phyloP scores from a whole-genome alignment of 2,329 filamentous ascomycete genomes.

The Cytospora paraplurivora region DNA sequence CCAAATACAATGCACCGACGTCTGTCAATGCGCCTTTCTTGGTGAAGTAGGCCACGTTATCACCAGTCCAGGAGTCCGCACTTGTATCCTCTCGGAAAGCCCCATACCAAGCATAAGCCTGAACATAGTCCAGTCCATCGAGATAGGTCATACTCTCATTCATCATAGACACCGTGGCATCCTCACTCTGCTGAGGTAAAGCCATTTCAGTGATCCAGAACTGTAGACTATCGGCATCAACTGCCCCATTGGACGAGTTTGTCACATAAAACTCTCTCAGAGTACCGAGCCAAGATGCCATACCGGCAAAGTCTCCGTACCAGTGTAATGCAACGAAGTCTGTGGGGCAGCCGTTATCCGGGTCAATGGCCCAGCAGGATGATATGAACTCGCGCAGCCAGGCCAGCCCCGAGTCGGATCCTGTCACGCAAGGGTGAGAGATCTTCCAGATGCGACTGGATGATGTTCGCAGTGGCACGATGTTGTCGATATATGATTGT shows the following conservation, averaged over 20 bases:
- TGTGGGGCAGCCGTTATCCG: slow-evolving; percentile 40
- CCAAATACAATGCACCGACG: slow-evolving; percentile 43
- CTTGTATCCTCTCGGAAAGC: slow-evolving; percentile 43
- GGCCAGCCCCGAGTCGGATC: slow-evolving; percentile 41
- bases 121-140: slow-evolving; percentile 39
- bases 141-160: slow-evolving; percentile 42
- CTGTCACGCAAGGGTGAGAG: slow-evolving; percentile 46
- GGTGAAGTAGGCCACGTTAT: slow-evolving; percentile 42
- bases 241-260: slow-evolving; percentile 19
- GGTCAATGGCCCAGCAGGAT: slow-evolving; percentile 43
- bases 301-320: slow-evolving; percentile 43
- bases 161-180: slow-evolving; percentile 44
- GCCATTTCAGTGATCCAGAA: slow-evolving; percentile 48
- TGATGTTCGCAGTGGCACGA: slow-evolving; percentile 39
- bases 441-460: slow-evolving; percentile 39
- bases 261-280: slow-evolving; percentile 40
- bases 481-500: slow-evolving; percentile 40
- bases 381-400: slow-evolving; percentile 46
- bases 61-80: slow-evolving; percentile 43
- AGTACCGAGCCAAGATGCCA: slow-evolving; percentile 41
- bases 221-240: slow-evolving; percentile 31
- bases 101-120: slow-evolving; percentile 47
- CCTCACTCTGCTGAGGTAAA: slow-evolving; percentile 39
- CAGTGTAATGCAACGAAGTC: slow-evolving; percentile 47
- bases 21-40: slow-evolving; percentile 42